Evolutionary conservation across 495 filamentous ascomycete genomes (phyloP), one percentile per base, ranked within the genome.

Genomic region (Bryoglossum gracile): DNA sequence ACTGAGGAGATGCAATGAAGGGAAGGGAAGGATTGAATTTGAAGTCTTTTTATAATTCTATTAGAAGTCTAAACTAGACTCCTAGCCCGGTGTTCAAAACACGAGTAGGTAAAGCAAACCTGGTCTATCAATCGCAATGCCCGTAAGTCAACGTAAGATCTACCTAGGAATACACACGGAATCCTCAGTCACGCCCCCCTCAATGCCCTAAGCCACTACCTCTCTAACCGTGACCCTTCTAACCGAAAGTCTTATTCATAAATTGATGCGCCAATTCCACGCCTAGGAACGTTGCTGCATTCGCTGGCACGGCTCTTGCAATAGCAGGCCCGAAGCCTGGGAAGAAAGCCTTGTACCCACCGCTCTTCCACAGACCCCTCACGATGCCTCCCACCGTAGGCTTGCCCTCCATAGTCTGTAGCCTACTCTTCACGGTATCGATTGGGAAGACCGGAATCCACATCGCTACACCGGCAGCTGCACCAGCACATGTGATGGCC

Each of bases 371-470:
- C 19, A 99, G 67, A 19, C 87, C 75, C 53, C 75, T 74, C 35
- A 97, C 76, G 2, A 89, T 84, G 1, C 87, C 83, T 1, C 83
- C 75, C 30, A 99, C 84, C 1, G 86, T 91, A 19, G 88, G 84
- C 50, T 82, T 83, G 14, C 90, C 90, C 53, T 92, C 86, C 19
- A 87, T 87, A 34, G 87, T 92, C 76, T 99, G 92, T 64, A 99
- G 65, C 43, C 90, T 73, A 47, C 81, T 87, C 78, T 99, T 99
- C 65, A 99, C 81, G 0, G 92, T 99, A 60, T 99, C 92, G 45
- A 99, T 74, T 4, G 92, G 92, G 77, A 99, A 99, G 16, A 99
- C 89, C 19, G 94, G 88, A 51, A 96, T 87, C 92, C 92, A 99
- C 94, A 99, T 99, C 18, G 92, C 89, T 39, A 99, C 81, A 58